phyloP scores from a whole-genome alignment of 1,284 basidiomycete genomes.

The Cronartium ribicola region DNA sequence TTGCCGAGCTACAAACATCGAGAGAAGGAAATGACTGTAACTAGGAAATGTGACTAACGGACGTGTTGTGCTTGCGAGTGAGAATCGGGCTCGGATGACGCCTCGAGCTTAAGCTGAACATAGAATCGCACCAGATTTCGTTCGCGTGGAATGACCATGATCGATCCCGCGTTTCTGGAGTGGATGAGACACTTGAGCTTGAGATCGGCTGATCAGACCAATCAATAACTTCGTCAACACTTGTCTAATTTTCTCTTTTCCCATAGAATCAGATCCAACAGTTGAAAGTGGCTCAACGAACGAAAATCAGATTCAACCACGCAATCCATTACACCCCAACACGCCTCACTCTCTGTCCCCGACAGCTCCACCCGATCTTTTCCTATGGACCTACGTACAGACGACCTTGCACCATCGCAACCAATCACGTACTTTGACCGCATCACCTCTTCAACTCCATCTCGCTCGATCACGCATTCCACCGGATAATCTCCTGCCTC shows the following conservation, averaged over 20 bases:
- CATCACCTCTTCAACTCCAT: conserved; percentile 45
- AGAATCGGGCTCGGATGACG: conserved; percentile 42
- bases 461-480: conserved; percentile 46
- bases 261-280: not conserved
- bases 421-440: conserved; percentile 53
- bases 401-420: conserved; percentile 52
- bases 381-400: conserved; percentile 51
- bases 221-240: conserved; percentile 46
- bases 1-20: not conserved
- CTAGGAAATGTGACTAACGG: not conserved
- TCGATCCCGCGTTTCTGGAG: conserved; percentile 47
- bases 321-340: conserved; percentile 51
- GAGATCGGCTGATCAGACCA: conserved; percentile 42
- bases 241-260: conserved; percentile 45
- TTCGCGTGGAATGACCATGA: conserved; percentile 51
- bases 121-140: conserved; percentile 49
- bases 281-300: not conserved
- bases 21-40: not conserved
- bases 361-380: conserved; percentile 51
- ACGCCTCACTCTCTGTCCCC: conserved; percentile 52
- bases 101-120: conserved; percentile 48
- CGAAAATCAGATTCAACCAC: conserved; percentile 44
- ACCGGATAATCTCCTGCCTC: conserved; percentile 47
- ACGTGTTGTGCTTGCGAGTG: conserved; percentile 10
- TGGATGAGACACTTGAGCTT: conserved; percentile 50